Evolutionary conservation across 768 basidiomycete species (phyloP), one percentile per base, ranked within the genome.

Genomic region (Albatrellus ellisii): DNA sequence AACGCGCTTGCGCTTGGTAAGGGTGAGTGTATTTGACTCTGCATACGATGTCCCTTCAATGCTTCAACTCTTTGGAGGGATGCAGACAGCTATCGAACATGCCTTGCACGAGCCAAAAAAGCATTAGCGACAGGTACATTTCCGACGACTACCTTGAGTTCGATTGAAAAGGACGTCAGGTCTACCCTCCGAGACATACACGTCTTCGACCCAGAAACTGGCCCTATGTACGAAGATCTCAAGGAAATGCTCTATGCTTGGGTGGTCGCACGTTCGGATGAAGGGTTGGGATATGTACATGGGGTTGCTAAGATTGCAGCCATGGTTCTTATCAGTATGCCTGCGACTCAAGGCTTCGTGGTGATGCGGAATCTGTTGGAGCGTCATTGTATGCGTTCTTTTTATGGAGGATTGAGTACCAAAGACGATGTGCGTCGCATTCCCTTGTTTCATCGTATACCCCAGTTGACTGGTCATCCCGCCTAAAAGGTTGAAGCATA

Each of bases 291-390:
- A 29, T 92, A 92, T 54, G 74, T 70, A 1, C 35, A 59, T 7
- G 85, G 85, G 10, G 67, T 69, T 7, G 73, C 84, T 15, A 81
- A 73, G 56, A 69, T 90, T 41, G 89, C 83, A 6, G 89, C 80
- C 1, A 89, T 92, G 85, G 65, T 91, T 35, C 63, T 92, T 29
- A 64, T 94, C 53, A 90, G 82, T 55, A 80, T 92, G 76, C 65
- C 84, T 2, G 63, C 67, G 21, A 71, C 74, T 18, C 76, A 78
- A 53, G 87, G 75, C 0, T 92, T 92, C 56, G 59, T 86, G 33
- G 75, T 81, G 6, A 75, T 92, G 77, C 69, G 87, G 32, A 94
- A 94, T 59, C 61, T 94, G 12, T 59, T 92, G 40, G 83, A 89
- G 55, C 69, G 88, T 45, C 84, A 88, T 61, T 86, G 86, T 56